Evolutionary conservation across 495 filamentous ascomycete species (phyloP), one percentile per base, ranked within the genome.

Genomic region (Penicillium samsonianum): DNA sequence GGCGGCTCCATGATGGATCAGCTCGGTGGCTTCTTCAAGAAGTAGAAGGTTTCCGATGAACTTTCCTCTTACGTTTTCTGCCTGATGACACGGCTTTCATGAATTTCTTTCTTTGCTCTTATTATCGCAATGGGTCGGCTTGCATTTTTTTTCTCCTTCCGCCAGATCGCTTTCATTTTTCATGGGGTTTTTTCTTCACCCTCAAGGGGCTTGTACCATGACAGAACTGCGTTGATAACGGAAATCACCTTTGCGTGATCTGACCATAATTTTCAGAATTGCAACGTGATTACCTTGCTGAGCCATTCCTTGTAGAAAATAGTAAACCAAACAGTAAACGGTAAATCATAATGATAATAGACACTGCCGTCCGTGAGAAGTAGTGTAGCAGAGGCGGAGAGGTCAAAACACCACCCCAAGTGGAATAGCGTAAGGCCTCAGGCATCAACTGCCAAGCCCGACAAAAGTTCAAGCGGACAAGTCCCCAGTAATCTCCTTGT

Each of bases 11-110:
- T 73, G 71, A 70, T 78, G 70, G 65, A 78, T 65, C 54, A 74
- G 63, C 67, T 80, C 54, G 67, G 71, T 57, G 59, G 63, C 50
- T 79, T 73, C 70, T 79, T 79, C 69, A 74, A 75, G 68, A 75
- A 70, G 64, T 77, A 73, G 60, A 64, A 10, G 44, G 20, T 33
- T 22, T 35, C 16, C 30, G 25, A 53, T 28, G 23, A 7, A 41
- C 35, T 35, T 20, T n/a, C 12, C 31, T 57, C 48, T 40, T 50
- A 30, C 28, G 47, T 50, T 48, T 51, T 35, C 51, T 61, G 30
- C 47, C 20, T 63, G 63, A 63, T 59, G 61, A 67, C 56, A 44
- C 38, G 38, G 53, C 16, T 30, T 56, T 70, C 55, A 65, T 64
- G 66, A 67, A 62, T 69, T 65, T 65, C 62, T 41, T 55, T 22